Conservation (phyloP, 148 eudicot genomes). For the Gaultheria prostrata region DNA sequence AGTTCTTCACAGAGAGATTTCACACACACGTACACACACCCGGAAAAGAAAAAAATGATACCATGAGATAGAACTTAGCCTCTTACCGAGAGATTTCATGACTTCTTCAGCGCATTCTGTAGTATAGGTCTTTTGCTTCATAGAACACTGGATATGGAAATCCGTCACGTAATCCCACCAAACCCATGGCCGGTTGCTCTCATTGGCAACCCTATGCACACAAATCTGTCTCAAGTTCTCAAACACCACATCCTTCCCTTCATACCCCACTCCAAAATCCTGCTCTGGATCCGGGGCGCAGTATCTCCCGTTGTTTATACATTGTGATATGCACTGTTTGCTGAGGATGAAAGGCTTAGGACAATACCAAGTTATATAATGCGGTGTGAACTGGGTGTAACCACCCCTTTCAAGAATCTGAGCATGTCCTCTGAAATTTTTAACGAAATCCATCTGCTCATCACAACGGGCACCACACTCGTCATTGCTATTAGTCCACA, state of each 20-base stretch:
- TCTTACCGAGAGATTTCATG: slow-evolving; percentile 73
- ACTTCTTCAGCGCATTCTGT: slow-evolving; percentile 73
- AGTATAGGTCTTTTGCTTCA: slow-evolving; percentile 78
- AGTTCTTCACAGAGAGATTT: no score
- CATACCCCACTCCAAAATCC: slow-evolving; percentile 76
- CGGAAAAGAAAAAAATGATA: neutral
- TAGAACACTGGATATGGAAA: slow-evolving; percentile 90
- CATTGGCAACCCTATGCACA: slow-evolving; percentile 79
- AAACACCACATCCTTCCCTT: slow-evolving; percentile 86
- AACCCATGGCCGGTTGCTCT: slow-evolving; percentile 73
- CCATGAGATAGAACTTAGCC: neutral
- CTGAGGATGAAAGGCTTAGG: slow-evolving; percentile 60
- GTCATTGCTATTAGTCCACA: slow-evolving; percentile 97
- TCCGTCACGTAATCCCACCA: slow-evolving; percentile 99
- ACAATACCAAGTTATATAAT: slow-evolving; percentile 97
- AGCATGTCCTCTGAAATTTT: slow-evolving; percentile 90
- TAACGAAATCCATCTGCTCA: slow-evolving; percentile 82
- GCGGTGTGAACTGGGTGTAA: slow-evolving; percentile 74
- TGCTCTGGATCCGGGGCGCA: slow-evolving; percentile 96
- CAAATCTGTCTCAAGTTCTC: slow-evolving; percentile 97
- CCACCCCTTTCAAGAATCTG: slow-evolving; percentile 90
- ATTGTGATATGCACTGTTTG: slow-evolving; percentile 78
- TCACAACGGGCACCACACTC: slow-evolving; percentile 92
- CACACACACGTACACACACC: no score
- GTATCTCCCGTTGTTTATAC: slow-evolving; percentile 90